Evolutionary conservation across 78 protist genomes (phyloP).

Genomic region (Ministeria vibrans): DNA sequence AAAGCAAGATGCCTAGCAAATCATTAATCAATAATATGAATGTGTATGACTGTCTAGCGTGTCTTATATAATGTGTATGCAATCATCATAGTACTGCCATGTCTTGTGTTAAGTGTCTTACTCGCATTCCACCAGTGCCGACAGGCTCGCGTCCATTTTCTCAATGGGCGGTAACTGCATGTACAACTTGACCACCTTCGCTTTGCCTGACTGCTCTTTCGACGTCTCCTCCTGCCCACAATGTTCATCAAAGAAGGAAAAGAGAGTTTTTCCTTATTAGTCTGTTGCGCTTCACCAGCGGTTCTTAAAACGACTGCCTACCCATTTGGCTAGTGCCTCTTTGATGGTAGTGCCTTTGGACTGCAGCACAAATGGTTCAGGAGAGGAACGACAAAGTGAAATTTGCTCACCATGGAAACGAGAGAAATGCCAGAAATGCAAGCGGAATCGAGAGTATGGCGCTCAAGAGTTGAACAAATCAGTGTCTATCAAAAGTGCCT

Average conservation of each 20-base stretch:
- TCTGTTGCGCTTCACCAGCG: neutral
- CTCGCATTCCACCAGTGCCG: neutral
- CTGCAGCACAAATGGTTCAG: too few relatives aligned
- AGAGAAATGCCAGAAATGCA: too few relatives aligned
- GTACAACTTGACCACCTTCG: neutral
- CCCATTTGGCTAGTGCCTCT: neutral
- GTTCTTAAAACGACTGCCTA: neutral
- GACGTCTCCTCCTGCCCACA: neutral
- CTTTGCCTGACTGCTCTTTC: neutral
- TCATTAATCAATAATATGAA: too few relatives aligned
- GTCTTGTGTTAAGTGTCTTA: too few relatives aligned
- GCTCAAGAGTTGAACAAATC: too few relatives aligned
- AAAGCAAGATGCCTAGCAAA: neutral
- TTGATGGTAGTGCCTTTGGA: neutral
- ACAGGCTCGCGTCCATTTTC: neutral
- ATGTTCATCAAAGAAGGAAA: neutral
- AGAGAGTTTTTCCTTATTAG: neutral
- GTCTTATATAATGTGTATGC: too few relatives aligned
- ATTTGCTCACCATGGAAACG: too few relatives aligned
- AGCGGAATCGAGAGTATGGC: too few relatives aligned
- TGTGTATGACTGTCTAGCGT: too few relatives aligned
- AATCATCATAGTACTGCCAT: too few relatives aligned
- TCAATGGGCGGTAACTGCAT: neutral
- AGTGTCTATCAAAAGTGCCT: too few relatives aligned
- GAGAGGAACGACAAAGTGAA: too few relatives aligned